Conservation (phyloP, 1,284 basidiomycete genomes). For the Ustilago cynodontis region DNA sequence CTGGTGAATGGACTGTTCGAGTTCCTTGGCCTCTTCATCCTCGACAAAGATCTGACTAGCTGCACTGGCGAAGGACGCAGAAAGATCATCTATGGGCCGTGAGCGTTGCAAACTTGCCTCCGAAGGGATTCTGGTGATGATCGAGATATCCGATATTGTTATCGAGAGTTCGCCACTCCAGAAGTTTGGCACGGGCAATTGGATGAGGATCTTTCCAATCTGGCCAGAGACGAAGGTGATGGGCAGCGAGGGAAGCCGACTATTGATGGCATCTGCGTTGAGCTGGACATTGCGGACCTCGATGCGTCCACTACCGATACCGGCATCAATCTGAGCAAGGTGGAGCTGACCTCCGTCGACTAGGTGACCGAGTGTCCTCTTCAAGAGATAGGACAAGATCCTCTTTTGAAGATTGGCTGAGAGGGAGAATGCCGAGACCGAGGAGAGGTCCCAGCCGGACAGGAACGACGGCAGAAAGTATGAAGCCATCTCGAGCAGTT, state of each 20-base stretch:
- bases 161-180: constrained; percentile 55
- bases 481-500: constrained; percentile 28
- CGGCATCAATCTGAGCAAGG: constrained; percentile 86
- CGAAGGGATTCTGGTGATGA: constrained; percentile 7
- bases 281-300: constrained; percentile 86
- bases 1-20: constrained; percentile 56
- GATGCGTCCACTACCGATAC: constrained; percentile 87
- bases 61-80: constrained; percentile 47
- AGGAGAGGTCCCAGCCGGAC: constrained; percentile 46
- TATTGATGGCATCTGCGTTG: constrained; percentile 72
- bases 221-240: constrained; percentile 78
- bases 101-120: not conserved
- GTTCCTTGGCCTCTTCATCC: constrained; percentile 46
- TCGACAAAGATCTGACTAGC: constrained; percentile 49
- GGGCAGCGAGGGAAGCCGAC: constrained; percentile 72
- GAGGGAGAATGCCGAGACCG: constrained; percentile 70
- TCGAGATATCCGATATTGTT: constrained; percentile 26
- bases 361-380: constrained; percentile 84
- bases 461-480: constrained; percentile 49
- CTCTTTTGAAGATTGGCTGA: constrained; percentile 86
- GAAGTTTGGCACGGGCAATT: constrained; percentile 58
- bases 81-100: constrained; percentile 9
- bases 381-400: constrained; percentile 89
- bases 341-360: constrained; percentile 89
- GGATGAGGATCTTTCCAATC: constrained; percentile 54